Base-by-base conservation (phyloP, 2,329 filamentous ascomycete species). In the Aspergillus costaricaensis region DNA sequence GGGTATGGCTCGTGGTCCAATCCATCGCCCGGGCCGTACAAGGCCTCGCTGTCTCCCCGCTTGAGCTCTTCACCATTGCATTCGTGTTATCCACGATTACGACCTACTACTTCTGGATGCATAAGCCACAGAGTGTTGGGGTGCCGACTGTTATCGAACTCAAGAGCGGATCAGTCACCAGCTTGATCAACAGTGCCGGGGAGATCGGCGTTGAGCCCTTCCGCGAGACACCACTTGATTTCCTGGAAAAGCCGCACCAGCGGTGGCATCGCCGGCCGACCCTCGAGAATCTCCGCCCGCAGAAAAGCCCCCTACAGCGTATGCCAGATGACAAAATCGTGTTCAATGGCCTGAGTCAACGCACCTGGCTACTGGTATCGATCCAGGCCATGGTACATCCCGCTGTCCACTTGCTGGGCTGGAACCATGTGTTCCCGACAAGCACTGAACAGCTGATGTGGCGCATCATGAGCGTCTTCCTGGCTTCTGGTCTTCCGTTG, bases 351-450 rank as follows among this genome's bases (percentile, higher is more conserved):
- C 12, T 57, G 21, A 27, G 47, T 7, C 32, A 50, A 7, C 25
- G 38, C 12, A 38, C 55, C 17, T 57, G 48, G 44, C 14, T 50
- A n/a, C 36, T 55, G 23, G 53, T 55, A 21, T 44, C 39, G 5
- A 19, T 55, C 12, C 53, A 55, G 15, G 53, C 53, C 1, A 55
- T 55, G 53, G 39, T 55, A 10, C 53, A 55, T 21, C 53, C 53
- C 10, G 55, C 44, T 10, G 23, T 57, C 6, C 55, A 57, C 17
- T 32, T 51, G 15, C 15, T 57, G 9, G 44, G 55, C 8, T 57
- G 55, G 55, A 57, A 50, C 47, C 55, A 50, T 27, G 32, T 57
- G n/a, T 57, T 57, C 3, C 55, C 55, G 12, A 57, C 55, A 14
- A 49, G 7, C 7, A 51, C 25, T 1, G 55, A 57, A 32, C 47